phyloP scores from a whole-genome alignment of 371 early-diverging fungal species.

The Gilbertella persicaria region DNA sequence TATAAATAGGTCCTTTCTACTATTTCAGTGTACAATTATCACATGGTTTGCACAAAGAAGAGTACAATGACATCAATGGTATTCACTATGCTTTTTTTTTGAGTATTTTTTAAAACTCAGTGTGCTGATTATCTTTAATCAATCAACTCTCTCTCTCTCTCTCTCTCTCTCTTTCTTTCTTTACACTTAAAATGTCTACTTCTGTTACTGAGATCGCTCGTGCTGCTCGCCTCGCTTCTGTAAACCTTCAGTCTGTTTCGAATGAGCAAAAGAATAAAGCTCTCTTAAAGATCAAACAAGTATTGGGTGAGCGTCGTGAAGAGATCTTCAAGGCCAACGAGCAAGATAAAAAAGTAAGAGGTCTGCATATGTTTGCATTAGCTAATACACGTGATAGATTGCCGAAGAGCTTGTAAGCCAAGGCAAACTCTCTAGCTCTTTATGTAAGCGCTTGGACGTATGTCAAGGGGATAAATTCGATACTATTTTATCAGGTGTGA shows the following conservation, averaged over 20 bases:
- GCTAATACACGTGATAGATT: slow-evolving; percentile 27
- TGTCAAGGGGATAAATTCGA: slow-evolving; percentile 83
- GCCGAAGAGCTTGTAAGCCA: slow-evolving; percentile 72
- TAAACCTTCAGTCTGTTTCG: slow-evolving; percentile 75
- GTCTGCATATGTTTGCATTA: too few species aligned
- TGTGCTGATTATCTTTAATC: too few species aligned
- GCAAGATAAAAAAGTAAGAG: slow-evolving; percentile 79
- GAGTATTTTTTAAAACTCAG: too few species aligned
- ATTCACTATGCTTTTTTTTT: slow-evolving; percentile 1
- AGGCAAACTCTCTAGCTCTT: slow-evolving; percentile 74
- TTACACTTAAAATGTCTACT: slow-evolving; percentile 12
- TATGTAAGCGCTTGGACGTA: slow-evolving; percentile 92
- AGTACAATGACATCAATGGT: slow-evolving; percentile 12
- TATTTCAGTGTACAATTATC: too few species aligned
- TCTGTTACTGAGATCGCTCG: slow-evolving; percentile 63
- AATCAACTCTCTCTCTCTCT: background rate
- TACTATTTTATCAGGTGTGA: slow-evolving; percentile 85
- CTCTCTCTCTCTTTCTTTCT: background rate
- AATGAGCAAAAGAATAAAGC: slow-evolving; percentile 79
- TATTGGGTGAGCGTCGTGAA: slow-evolving; percentile 66
- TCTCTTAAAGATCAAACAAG: slow-evolving; percentile 71
- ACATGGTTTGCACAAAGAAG: too few species aligned
- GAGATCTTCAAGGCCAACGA: slow-evolving; percentile 82
- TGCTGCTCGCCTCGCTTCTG: slow-evolving; percentile 81
- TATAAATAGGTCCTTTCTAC: too few species aligned